Evolutionary conservation across 257 asterid genomes (phyloP).

Genomic region (Solanum acaule): DNA sequence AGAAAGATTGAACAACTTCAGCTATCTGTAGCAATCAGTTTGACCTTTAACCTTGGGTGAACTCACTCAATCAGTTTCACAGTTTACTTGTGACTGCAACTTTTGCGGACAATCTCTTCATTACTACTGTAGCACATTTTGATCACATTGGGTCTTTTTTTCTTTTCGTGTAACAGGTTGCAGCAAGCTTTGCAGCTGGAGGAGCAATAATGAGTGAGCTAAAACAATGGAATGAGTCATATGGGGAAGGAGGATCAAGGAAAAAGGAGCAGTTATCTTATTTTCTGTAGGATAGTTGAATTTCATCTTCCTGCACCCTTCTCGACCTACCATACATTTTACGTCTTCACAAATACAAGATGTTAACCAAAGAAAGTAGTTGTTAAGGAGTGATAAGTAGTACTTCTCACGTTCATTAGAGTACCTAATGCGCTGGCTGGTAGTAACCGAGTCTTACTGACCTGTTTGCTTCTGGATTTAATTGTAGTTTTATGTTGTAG

Average conservation of each 20-base stretch:
- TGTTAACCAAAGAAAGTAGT: background rate
- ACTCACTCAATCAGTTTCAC: too few relatives aligned
- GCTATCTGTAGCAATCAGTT: background rate
- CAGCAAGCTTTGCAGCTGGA: conserved; percentile 73
- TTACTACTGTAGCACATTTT: background rate
- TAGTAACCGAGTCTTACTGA: background rate
- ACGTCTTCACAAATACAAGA: background rate
- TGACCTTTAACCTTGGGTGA: too few relatives aligned
- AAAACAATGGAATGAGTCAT: conserved; percentile 64
- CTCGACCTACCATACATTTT: background rate
- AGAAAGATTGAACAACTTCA: background rate
- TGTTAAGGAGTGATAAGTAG: background rate
- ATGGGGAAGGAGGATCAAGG: conserved; percentile 84
- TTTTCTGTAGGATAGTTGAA: conserved; percentile 34
- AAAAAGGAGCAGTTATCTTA: conserved; percentile 72
- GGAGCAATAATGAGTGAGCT: conserved; percentile 60
- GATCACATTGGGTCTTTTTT: background rate
- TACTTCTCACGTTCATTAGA: background rate
- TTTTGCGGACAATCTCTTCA: background rate
- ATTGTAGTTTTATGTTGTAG: background rate
- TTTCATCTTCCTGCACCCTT: background rate
- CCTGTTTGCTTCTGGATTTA: background rate
- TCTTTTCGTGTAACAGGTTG: conserved; percentile 24
- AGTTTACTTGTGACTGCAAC: background rate
- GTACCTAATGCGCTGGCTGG: background rate